Base-by-base conservation (phyloP, 768 basidiomycete genomes). In the Trametes cinnabarina region DNA sequence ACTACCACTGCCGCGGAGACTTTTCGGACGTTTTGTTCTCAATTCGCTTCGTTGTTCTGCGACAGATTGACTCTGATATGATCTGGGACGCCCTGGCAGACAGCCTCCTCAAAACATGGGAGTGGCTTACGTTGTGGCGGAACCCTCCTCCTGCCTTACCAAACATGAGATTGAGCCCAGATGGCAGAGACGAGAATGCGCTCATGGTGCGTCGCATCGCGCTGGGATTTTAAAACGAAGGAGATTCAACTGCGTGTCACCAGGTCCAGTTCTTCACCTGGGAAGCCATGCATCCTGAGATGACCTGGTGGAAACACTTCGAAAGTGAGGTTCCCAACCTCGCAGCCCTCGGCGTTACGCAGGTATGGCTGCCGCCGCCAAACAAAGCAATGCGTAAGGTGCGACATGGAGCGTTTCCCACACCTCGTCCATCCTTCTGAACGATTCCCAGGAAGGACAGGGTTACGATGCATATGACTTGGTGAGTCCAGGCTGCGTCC, bases 391-490 rank as follows among this genome's bases (percentile, higher is more conserved):
- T 83, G 71, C 71, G 75, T 53, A 79, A 77, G 66, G 89, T 87
- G 58, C 54, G 72, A 65, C n/a, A 11, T 2, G 5, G 8, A 23
- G 2, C 25, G 28, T 10, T 32, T 50, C 6, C n/a, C 23, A n/a
- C 17, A 7, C 7, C 32, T 25, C 48, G 26, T 11, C 3, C 12
- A 25, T 26, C 10, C 17, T 35, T 26, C 39, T 54, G 51, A 32
- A 46, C 53, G 57, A 39, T 1, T 37, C 40, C 19, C 62, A 92
- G 90, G 69, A 73, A 59, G 88, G 88, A 19, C 79, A 86, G 63
- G 91, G 91, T 25, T 93, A 93, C 63, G 91, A 93, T 69, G 91
- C 88, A 1, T 93, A 93, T 71, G 92, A 93, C 68, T 67, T 93
- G 73, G 90, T 92, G 72, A 52, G 76, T 68, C 32, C n/a, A 30